Evolutionary conservation across 345 rosid genomes (phyloP).

Genomic region (Litchi chinensis): DNA sequence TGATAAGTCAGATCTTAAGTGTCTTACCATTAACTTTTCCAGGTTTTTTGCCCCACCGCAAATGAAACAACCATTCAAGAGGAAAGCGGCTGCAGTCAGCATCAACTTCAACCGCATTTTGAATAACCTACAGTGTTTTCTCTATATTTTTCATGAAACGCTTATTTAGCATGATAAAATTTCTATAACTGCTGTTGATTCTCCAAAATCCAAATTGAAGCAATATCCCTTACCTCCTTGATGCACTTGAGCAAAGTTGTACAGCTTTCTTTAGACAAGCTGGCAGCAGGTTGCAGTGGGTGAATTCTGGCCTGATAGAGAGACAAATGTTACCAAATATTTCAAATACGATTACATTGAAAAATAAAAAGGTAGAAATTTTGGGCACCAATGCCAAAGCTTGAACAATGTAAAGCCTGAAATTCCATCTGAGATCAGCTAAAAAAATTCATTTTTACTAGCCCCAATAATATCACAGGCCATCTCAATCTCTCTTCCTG

Average conservation of each 20-base stretch:
- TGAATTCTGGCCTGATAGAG: conserved; percentile 85
- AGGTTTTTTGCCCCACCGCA: conserved; percentile 89
- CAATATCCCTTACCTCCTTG: conserved; percentile 60
- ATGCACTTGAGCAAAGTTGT: conserved; percentile 68
- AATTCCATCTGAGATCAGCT: not conserved
- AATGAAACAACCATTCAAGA: conserved; percentile 91
- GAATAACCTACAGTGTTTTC: conserved; percentile 77
- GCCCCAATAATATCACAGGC: not conserved
- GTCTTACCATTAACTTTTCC: conserved; percentile 86
- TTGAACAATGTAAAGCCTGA: not conserved
- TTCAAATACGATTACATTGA: not conserved
- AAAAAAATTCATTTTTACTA: not conserved
- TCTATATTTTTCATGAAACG: conserved; percentile 40
- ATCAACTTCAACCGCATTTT: conserved; percentile 86
- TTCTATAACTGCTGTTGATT: conserved; percentile 6
- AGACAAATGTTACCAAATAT: not conserved
- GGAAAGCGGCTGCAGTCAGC: conserved; percentile 81
- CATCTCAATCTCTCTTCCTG: not conserved
- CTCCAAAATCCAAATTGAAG: not conserved
- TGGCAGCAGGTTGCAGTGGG: conserved; percentile 68
- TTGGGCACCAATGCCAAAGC: not conserved
- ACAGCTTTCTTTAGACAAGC: conserved; percentile 73
- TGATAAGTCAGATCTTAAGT: conserved; percentile 29
- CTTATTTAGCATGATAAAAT: conserved; percentile 10
- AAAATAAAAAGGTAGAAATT: not conserved